phyloP scores from a whole-genome alignment of 2,329 filamentous ascomycete genomes.

The Trichoderma semiorbis region DNA sequence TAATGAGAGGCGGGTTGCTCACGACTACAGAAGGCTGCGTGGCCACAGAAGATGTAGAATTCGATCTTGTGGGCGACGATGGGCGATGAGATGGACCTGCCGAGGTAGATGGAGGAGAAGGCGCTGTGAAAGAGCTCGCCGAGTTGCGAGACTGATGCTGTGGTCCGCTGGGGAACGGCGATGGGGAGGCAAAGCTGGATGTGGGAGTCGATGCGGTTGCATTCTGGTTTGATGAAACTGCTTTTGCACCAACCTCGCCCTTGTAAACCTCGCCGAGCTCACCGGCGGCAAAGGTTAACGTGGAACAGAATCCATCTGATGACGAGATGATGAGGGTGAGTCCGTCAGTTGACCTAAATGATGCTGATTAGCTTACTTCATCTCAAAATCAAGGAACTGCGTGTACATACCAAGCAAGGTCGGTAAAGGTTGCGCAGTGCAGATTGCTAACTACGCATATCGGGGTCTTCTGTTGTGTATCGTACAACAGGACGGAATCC shows the following conservation, averaged over 20 bases:
- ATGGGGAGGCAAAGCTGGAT: constrained; percentile 58
- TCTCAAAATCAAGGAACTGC: not conserved
- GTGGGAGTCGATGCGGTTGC: constrained; percentile 71
- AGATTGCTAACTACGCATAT: constrained; percentile 94
- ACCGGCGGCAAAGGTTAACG: constrained; percentile 75
- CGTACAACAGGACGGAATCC: constrained; percentile 90
- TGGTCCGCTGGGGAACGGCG: constrained; percentile 49
- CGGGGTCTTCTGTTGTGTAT: constrained; percentile 93
- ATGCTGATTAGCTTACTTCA: constrained; percentile 23
- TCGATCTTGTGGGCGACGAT: constrained; percentile 78
- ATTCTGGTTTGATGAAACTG: constrained; percentile 55
- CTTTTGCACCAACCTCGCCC: constrained; percentile 58
- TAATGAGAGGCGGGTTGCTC: constrained; percentile 75
- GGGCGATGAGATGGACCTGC: constrained; percentile 63
- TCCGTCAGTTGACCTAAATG: constrained; percentile 48
- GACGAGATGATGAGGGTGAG: constrained; percentile 81
- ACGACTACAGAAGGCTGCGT: constrained; percentile 63
- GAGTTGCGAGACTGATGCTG: constrained; percentile 58
- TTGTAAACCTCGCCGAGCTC: constrained; percentile 83
- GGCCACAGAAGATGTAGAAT: constrained; percentile 75
- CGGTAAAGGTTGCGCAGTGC: constrained; percentile 96
- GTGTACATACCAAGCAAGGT: constrained; percentile 77
- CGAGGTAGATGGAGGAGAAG: constrained; percentile 48
- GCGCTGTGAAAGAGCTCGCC: constrained; percentile 54
- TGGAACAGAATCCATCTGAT: constrained; percentile 95